A percentile compares a stretch with the other conserved stretches of the same genome.
These are phyloP conservation scores for Fulvia fulva DNA, from an alignment of 2,329 filamentous ascomycete genomes.

Conservation along the genomic window DNA sequence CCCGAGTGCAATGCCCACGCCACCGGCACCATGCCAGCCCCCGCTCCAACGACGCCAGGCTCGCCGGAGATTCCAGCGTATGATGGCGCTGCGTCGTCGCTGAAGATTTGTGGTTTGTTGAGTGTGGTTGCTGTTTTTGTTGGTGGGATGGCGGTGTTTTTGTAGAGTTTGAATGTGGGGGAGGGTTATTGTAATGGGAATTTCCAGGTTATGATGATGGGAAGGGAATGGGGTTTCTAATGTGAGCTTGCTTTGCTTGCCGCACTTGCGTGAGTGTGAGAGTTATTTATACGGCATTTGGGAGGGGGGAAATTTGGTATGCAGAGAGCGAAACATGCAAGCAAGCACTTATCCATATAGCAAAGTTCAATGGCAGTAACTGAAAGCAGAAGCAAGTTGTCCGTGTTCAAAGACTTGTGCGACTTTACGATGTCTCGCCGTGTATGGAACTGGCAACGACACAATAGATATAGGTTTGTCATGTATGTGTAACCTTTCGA, in stretches of 20 bases:
- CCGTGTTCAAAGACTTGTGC: too few relatives aligned
- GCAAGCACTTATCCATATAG: background rate
- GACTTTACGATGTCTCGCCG: too few relatives aligned
- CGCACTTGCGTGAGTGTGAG: background rate
- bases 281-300: background rate
- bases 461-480: too few relatives aligned
- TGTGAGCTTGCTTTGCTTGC: background rate
- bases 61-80: background rate
- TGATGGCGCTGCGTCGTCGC: background rate
- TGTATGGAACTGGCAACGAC: too few relatives aligned
- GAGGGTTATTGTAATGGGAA: too few relatives aligned
- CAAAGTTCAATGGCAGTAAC: background rate
- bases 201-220: too few relatives aligned
- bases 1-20: constrained; percentile 24
- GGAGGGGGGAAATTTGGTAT: background rate
- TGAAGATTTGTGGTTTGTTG: background rate
- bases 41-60: background rate
- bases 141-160: background rate
- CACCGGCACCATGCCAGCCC: constrained; percentile 11
- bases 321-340: too few relatives aligned
- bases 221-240: background rate
- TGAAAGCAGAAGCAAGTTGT: background rate
- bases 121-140: background rate
- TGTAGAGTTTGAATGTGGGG: background rate
- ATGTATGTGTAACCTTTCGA: too few relatives aligned